Evolutionary conservation across 2,329 filamentous ascomycete species (phyloP).

Genomic region (Drechslerella stenobrocha): DNA sequence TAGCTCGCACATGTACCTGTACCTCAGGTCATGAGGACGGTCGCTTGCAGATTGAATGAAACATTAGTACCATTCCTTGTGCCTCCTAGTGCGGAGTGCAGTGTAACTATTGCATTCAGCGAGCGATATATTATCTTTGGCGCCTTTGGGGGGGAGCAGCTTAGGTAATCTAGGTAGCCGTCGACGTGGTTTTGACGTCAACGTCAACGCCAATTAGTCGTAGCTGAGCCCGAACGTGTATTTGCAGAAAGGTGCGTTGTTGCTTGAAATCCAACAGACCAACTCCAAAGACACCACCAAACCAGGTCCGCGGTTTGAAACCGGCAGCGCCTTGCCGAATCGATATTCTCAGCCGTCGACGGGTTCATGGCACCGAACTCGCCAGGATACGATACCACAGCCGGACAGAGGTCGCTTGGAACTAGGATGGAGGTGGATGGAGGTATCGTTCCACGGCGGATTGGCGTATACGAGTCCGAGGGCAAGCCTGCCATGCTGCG

Average conservation of each 20-base stretch:
- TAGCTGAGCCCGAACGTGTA: too few relatives aligned
- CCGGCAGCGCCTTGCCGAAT: conserved; percentile 5
- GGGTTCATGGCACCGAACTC: not conserved
- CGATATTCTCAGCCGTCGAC: not conserved
- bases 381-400: too few relatives aligned
- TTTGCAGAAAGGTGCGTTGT: conserved; percentile 7
- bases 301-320: not conserved
- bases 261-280: conserved; percentile 15
- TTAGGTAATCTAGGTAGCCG: not conserved
- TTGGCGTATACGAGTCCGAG: too few relatives aligned
- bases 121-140: conserved; percentile 6
- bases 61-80: conserved; percentile 40
- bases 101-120: conserved; percentile 4
- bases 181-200: conserved; percentile 14
- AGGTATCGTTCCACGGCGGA: too few relatives aligned
- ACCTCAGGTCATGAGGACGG: conserved; percentile 28
- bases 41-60: conserved; percentile 19
- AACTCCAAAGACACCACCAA: not conserved
- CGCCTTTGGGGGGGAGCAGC: not conserved
- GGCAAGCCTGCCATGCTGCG: too few relatives aligned
- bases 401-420: too few relatives aligned
- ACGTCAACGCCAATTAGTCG: too few relatives aligned
- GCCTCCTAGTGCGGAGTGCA: conserved; percentile 14
- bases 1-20: conserved; percentile 1
- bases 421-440: too few relatives aligned